A percentile compares a stretch with the other conserved stretches of the same genome.
Conservation (phyloP, 2,329 filamentous ascomycete species). For the Fusarium floridanum region DNA sequence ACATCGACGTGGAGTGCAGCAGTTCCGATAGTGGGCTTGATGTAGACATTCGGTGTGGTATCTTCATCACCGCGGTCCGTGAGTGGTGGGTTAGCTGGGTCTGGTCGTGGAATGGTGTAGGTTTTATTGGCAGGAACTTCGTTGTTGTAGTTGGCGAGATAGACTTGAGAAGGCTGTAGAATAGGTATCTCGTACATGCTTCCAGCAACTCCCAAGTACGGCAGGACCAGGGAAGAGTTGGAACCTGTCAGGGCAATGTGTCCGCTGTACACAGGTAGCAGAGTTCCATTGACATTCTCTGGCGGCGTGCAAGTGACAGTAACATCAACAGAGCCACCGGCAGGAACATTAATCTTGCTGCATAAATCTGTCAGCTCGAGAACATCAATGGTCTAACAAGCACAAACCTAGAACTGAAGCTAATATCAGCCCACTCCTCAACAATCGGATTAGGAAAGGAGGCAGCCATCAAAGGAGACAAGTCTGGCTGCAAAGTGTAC, state of each 20-base stretch:
- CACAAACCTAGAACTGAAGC: neutral
- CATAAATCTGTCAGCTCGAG: neutral
- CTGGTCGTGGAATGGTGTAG: neutral
- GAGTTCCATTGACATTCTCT: neutral
- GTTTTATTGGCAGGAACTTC: neutral
- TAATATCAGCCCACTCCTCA: neutral
- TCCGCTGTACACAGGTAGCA: neutral
- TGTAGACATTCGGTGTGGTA: neutral
- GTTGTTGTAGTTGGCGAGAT: conserved; percentile 1
- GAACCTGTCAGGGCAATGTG: neutral
- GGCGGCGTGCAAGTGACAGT: neutral
- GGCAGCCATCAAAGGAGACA: neutral
- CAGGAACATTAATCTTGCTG: neutral
- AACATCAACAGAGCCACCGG: neutral
- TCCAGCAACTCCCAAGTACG: neutral
- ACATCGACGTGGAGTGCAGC: neutral
- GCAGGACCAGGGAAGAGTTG: neutral
- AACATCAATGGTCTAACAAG: fast-evolving
- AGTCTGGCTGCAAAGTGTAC: neutral
- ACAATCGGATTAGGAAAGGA: neutral
- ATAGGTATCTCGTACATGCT: neutral
- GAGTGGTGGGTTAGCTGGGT: neutral
- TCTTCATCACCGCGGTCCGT: neutral
- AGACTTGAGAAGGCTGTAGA: neutral
- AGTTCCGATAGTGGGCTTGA: neutral